Percentiles rank a stretch among this genome's conserved stretches.
These are phyloP conservation scores for Penicillium longicatenatum DNA, from an alignment of 495 filamentous ascomycete species.

Conservation along the genomic window DNA sequence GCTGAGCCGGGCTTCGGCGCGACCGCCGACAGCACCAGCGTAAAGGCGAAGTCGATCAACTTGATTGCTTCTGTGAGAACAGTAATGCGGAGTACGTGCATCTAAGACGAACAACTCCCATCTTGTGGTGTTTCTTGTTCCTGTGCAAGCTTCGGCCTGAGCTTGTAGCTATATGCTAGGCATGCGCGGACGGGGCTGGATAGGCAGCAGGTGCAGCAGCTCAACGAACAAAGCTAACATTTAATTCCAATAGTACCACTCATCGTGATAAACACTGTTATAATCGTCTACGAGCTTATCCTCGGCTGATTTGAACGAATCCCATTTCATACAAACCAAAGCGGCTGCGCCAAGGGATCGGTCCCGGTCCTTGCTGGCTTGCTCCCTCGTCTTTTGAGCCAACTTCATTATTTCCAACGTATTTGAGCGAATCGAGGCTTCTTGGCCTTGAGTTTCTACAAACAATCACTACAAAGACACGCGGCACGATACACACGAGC, in stretches of 20 bases:
- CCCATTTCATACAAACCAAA: background rate
- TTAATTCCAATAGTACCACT: constrained; percentile 69
- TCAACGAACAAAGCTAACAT: constrained; percentile 14
- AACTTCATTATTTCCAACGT: background rate
- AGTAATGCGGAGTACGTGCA: constrained; percentile 85
- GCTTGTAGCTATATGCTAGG: background rate
- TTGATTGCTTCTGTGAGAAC: constrained; percentile 89
- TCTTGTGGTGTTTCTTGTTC: background rate
- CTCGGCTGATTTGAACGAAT: constrained; percentile 62
- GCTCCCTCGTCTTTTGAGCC: background rate
- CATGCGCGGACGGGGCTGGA: background rate
- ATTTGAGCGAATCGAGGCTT: constrained; percentile 11
- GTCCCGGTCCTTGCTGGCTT: background rate
- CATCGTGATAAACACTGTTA: constrained; percentile 85
- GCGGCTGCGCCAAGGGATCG: background rate
- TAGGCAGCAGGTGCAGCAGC: background rate
- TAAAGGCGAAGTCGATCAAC: constrained; percentile 85
- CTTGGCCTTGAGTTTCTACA: background rate
- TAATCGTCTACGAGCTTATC: constrained; percentile 87
- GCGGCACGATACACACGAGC: constrained; percentile 17
- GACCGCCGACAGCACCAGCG: constrained; percentile 68
- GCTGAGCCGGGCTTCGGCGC: constrained; percentile 76
- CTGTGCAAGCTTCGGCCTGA: constrained; percentile 1
- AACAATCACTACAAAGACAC: constrained; percentile 5
- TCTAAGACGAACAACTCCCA: too few relatives aligned